Base-by-base conservation (phyloP, 2,329 filamentous ascomycete genomes). In the Hymenoscyphus linearis region DNA sequence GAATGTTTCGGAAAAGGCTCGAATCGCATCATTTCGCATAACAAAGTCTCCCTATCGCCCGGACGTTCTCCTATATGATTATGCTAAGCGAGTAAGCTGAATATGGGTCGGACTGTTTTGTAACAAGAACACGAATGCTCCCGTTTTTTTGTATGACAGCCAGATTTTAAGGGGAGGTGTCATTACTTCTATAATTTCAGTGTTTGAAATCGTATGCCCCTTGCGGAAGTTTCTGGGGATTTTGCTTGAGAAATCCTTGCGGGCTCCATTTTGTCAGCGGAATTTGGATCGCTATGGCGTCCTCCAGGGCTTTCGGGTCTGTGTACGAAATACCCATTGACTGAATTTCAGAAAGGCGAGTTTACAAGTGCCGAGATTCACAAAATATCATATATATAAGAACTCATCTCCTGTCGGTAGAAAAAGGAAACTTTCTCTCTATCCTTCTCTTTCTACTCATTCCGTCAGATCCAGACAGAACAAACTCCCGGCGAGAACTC, bases 401-500 rank as follows among this genome's bases (percentile, higher is more conserved):
- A 47, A 5, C 4, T 12, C 18, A 6, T 47, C 12, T 31, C 27
- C 27, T 31, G n/a, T 47, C n/a, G 10, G 3, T 3, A 10, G 7
- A 54, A 61, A 63, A 62, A 36, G 34, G 59, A 64, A 56, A 57
- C 47, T 52, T 40, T 16, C n/a, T 60, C 52, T 36, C 27, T 56
- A 55, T 55, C 60, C 36, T 60, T 31, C 13, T 44, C 27, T 35
- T 60, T 58, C 53, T 37, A 47, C 37, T 55, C 34, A 14, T n/a
- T 40, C 53, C 58, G 60, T 59, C 55, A 47, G 27, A 12, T 14
- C 54, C 56, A 59, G 25, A 55, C 58, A 61, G 54, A 61, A 27
- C 64, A 40, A 40, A n/a, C 37, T 66, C 64, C 64, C 47, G 64
- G 64, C 50, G 64, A 66, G 64, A 64, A 27, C n/a, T 61, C 60